A percentile compares a stretch with the other conserved stretches of the same genome.
phyloP scores from a whole-genome alignment of 2,329 filamentous ascomycete genomes.

The Apiospora malaysiana region DNA sequence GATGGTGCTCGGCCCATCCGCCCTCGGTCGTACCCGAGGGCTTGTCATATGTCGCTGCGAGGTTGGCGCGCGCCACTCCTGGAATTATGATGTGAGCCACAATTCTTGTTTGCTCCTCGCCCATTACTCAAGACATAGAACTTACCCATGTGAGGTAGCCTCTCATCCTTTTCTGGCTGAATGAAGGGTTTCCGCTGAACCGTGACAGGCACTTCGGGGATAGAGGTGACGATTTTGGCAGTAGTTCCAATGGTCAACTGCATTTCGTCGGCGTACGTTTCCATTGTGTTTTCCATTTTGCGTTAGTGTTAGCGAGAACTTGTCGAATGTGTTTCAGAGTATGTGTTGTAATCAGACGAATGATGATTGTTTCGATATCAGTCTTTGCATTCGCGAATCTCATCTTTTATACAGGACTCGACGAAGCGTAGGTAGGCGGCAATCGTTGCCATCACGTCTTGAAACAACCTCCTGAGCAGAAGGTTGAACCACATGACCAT shows the following conservation, averaged over 20 bases:
- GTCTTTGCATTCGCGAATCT: neutral
- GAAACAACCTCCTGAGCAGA: neutral
- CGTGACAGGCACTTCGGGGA: constrained; percentile 34
- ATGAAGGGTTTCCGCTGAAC: constrained; percentile 37
- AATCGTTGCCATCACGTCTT: neutral
- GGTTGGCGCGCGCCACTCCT: constrained; percentile 40
- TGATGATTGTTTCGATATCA: no score
- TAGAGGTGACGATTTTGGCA: constrained; percentile 28
- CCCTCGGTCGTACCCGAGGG: constrained; percentile 42
- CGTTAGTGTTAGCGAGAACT: no score
- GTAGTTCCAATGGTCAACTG: constrained; percentile 18
- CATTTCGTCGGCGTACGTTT: constrained; percentile 21
- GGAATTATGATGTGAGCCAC: neutral
- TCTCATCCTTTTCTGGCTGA: constrained; percentile 36
- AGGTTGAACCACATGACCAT: neutral
- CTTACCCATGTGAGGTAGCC: constrained; percentile 37
- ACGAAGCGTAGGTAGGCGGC: neutral
- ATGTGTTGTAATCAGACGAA: no score
- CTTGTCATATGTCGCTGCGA: constrained; percentile 41
- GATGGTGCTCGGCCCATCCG: constrained; percentile 39
- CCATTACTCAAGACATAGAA: no score
- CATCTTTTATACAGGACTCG: no score
- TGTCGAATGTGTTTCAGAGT: no score
- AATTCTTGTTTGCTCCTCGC: no score
- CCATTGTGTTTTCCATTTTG: constrained; percentile 16